These are phyloP conservation scores for Hypoxylon crocopeplum DNA, from an alignment of 495 filamentous ascomycete species.

Conservation along the genomic window DNA sequence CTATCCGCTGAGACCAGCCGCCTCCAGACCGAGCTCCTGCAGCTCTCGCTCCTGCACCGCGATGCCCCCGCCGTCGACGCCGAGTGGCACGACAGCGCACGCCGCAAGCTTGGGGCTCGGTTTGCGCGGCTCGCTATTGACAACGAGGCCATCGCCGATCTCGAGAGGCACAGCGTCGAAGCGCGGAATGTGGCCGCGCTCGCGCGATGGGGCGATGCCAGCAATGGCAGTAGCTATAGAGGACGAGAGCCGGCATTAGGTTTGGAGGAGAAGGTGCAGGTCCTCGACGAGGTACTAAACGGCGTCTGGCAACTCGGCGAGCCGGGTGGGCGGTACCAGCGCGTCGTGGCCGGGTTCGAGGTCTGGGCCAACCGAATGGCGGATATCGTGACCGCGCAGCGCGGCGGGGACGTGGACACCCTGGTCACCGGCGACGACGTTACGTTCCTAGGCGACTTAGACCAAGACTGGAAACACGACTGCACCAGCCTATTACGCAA, in stretches of 20 bases:
- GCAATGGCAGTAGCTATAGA: constrained; percentile 31
- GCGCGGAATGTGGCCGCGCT: constrained; percentile 48
- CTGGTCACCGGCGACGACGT: constrained; percentile 34
- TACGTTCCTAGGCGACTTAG: constrained; percentile 51
- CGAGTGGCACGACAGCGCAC: constrained; percentile 58
- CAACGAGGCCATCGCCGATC: constrained; percentile 39
- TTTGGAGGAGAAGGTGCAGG: constrained; percentile 58
- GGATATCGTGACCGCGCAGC: constrained; percentile 46
- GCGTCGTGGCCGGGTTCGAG: constrained; percentile 58
- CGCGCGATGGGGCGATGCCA: constrained; percentile 46
- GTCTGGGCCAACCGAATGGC: constrained; percentile 54
- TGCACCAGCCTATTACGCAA: constrained; percentile 46
- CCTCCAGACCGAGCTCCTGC: constrained; percentile 75
- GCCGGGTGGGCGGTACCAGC: constrained; percentile 55
- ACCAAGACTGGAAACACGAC: constrained; percentile 53
- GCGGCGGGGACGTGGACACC: constrained; percentile 34
- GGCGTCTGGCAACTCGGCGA: constrained; percentile 59
- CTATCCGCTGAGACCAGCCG: constrained; percentile 65
- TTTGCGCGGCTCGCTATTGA: constrained; percentile 48
- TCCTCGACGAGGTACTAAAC: constrained; percentile 57
- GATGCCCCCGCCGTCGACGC: constrained; percentile 40
- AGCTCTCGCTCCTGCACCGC: constrained; percentile 72
- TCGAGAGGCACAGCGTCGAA: constrained; percentile 45
- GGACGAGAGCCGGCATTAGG: too few relatives aligned
- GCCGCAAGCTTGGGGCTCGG: constrained; percentile 44